Base-by-base conservation (phyloP, 1,139 yeast species). In the Sugiyamaella neomexicana region DNA sequence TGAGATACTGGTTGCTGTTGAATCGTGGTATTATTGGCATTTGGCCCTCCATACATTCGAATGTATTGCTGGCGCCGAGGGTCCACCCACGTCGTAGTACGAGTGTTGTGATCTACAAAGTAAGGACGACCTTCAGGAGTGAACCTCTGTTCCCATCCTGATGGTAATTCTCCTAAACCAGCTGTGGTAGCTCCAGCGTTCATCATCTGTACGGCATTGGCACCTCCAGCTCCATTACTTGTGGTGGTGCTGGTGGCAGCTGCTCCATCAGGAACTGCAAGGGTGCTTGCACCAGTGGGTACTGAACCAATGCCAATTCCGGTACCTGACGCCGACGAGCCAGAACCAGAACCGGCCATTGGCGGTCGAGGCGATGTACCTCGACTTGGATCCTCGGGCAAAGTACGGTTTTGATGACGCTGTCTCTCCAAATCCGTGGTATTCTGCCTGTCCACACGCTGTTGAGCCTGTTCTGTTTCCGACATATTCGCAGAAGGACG, bases 11-110 rank as follows among this genome's bases (percentile, higher is more conserved):
- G 97, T 74, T 93, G 99, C 66, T 95, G 98, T 74, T 90, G 97
- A 62, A 91, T 89, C 12, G 97, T 89, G 20, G 89, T 81, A 61
- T 86, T 84, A 59, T 75, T 78, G 15, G 69, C 65, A 89, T 89
- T 65, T 16, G 69, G 66, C 4, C 67, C 66, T 27, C 61, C 97
- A 71, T 88, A 90, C 60, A 96, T 90, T 70, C 98, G 87, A 64
- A 93, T 95, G 72, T 90, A 93, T 75, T 93, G 99, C 74, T 93
- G 99, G 73, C 99, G 85, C 74, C 99, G 83, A 61, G 99, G 99
- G 72, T 93, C 99, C 52, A 93, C 99, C 99, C 99, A 93, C 3
- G 99, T 95, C 4, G 99, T 93, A 0, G 99, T 93, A 72, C 99
- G 83, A 15, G 99, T 93, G 72, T 93, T 93, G 75, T 93, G 99